Evolutionary conservation across 257 asterid genomes (phyloP).

Genomic region (Plantago ovata): DNA sequence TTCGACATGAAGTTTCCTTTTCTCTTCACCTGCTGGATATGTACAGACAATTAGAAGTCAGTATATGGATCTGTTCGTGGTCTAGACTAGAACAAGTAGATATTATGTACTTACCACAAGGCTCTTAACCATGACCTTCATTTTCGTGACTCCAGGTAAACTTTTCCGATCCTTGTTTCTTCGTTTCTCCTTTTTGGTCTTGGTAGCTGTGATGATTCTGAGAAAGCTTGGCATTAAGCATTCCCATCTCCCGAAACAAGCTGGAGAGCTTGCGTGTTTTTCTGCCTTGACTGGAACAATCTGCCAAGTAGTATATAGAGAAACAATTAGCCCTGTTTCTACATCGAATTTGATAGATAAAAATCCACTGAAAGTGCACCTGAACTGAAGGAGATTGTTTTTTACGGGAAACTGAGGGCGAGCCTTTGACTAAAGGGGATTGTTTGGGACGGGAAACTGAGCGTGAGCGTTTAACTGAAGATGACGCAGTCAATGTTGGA

Average conservation of each 20-base stretch:
- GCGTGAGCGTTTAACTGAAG: background rate
- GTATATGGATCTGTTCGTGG: background rate
- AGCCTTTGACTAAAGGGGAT: background rate
- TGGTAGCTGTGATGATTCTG: slow-evolving; percentile 10
- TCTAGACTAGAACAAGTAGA: background rate
- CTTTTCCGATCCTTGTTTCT: slow-evolving; percentile 20
- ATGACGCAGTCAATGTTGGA: slow-evolving; percentile 16
- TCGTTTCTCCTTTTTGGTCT: slow-evolving; percentile 13
- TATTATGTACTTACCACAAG: slow-evolving; percentile 20
- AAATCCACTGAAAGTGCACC: slow-evolving; percentile 5
- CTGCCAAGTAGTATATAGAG: background rate
- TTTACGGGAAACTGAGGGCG: slow-evolving; percentile 4
- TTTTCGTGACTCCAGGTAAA: slow-evolving; percentile 13
- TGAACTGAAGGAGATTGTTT: slow-evolving; percentile 9
- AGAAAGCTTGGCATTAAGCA: slow-evolving; percentile 33
- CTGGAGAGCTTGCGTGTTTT: slow-evolving; percentile 18
- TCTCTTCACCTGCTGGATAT: slow-evolving; percentile 22
- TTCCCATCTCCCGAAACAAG: slow-evolving; percentile 43
- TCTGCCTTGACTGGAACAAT: slow-evolving; percentile 19
- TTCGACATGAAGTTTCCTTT: slow-evolving; percentile 24
- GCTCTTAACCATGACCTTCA: slow-evolving; percentile 25
- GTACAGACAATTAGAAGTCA: background rate
- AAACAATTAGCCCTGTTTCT: background rate
- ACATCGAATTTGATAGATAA: background rate
- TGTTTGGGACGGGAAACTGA: slow-evolving; percentile 3